These are phyloP conservation scores for Rhizopogon vulgaris DNA, from an alignment of 768 basidiomycete genomes.

Conservation along the genomic window DNA sequence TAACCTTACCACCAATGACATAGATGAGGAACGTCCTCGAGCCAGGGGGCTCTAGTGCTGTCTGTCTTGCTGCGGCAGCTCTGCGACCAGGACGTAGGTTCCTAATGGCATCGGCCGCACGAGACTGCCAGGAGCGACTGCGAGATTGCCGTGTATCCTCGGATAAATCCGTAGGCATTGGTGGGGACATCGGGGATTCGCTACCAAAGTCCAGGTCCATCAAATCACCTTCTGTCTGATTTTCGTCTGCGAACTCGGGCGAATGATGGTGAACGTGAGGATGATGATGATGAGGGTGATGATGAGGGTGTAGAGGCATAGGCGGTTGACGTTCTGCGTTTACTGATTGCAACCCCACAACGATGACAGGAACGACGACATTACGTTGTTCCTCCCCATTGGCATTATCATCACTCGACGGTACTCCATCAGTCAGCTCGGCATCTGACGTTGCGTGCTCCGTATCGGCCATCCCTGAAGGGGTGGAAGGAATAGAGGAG, in stretches of 20 bases:
- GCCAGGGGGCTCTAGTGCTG: slow-evolving; percentile 18
- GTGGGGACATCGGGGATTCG: slow-evolving; percentile 1
- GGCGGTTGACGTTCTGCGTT: slow-evolving; percentile 37
- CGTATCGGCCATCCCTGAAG: slow-evolving; percentile 13
- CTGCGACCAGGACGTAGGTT: slow-evolving; percentile 40
- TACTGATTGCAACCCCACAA: slow-evolving; percentile 78
- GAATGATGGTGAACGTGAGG: slow-evolving; percentile 7
- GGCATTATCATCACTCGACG: neutral
- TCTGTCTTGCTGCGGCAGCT: slow-evolving; percentile 15
- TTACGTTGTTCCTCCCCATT: slow-evolving; percentile 26
- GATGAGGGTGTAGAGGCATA: slow-evolving; percentile 10
- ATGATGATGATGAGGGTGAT: slow-evolving; percentile 1
- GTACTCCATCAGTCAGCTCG: slow-evolving; percentile 3
- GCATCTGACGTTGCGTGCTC: slow-evolving; percentile 2
- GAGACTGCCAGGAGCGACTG: slow-evolving; percentile 49
- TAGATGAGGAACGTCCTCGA: slow-evolving; percentile 85
- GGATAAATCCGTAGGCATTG: slow-evolving; percentile 14
- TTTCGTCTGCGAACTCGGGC: slow-evolving; percentile 15
- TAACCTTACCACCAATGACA: slow-evolving; percentile 68
- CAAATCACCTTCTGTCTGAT: slow-evolving; percentile 13
- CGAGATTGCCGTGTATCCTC: slow-evolving; percentile 18
- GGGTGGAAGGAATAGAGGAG: slow-evolving; percentile 6
- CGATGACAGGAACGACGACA: slow-evolving; percentile 74
- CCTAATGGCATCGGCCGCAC: slow-evolving; percentile 58
- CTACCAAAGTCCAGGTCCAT: slow-evolving; percentile 20